phyloP scores from a whole-genome alignment of 1,284 basidiomycete species.

The Rhodofomes roseus region DNA sequence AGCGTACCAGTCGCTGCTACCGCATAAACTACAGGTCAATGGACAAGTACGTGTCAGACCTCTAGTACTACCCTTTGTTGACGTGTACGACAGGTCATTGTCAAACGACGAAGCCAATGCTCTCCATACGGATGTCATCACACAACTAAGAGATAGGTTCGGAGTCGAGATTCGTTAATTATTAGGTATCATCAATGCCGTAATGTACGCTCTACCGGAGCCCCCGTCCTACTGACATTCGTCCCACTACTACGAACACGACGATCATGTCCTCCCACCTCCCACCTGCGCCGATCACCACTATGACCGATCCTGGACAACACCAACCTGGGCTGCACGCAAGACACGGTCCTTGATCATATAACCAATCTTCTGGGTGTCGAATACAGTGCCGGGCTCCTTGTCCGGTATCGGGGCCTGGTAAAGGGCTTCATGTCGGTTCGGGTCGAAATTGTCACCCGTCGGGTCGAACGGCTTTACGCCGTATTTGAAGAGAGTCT shows the following conservation, averaged over 20 bases:
- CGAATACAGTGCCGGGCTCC: constrained; percentile 86
- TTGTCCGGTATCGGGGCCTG: constrained; percentile 90
- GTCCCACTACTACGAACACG: neutral
- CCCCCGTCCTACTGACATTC: neutral
- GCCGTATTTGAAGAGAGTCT: constrained; percentile 90
- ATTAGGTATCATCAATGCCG: constrained; percentile 28
- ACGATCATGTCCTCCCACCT: neutral
- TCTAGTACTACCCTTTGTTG: constrained; percentile 1
- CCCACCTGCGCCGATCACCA: neutral
- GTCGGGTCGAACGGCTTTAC: constrained; percentile 90
- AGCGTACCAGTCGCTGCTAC: constrained; percentile 80
- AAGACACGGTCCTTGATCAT: constrained; percentile 90
- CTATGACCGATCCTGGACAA: constrained; percentile 71
- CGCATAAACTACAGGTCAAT: constrained; percentile 95
- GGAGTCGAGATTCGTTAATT: constrained; percentile 75
- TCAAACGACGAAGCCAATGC: constrained; percentile 89
- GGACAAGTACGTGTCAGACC: constrained; percentile 64
- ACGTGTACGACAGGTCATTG: constrained; percentile 55
- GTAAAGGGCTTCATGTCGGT: constrained; percentile 92
- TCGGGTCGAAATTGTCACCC: constrained; percentile 93
- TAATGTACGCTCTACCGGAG: constrained; percentile 25
- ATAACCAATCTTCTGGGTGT: constrained; percentile 91
- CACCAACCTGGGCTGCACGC: constrained; percentile 95
- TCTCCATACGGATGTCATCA: constrained; percentile 61
- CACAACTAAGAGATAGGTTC: constrained; percentile 52